Evolutionary conservation across 495 filamentous ascomycete species (phyloP).

Genomic region (Alectoria sarmentosa): DNA sequence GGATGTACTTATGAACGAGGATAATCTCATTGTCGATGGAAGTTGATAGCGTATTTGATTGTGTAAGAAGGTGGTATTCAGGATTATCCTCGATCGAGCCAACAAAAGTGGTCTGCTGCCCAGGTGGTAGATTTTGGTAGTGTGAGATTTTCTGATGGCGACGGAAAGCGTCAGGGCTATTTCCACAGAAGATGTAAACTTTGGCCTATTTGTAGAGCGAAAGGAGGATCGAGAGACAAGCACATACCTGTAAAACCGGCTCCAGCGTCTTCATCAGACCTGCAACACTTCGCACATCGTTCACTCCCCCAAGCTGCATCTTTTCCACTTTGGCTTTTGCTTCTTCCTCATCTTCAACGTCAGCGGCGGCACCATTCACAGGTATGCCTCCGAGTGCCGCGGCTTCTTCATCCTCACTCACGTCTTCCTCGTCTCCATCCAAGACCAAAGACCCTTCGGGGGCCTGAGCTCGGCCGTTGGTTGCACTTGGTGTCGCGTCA

Average conservation of each 20-base stretch:
- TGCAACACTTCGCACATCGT: constrained; percentile 69
- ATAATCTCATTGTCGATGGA: constrained; percentile 87
- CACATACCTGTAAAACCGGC: constrained; percentile 70
- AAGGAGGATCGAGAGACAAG: constrained; percentile 14
- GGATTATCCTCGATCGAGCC: constrained; percentile 80
- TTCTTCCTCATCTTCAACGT: constrained; percentile 57
- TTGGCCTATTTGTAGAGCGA: constrained; percentile 27
- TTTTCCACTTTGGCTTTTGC: constrained; percentile 69
- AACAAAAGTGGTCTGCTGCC: constrained; percentile 51
- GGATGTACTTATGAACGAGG: constrained; percentile 88
- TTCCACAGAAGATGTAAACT: constrained; percentile 38
- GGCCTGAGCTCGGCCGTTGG: constrained; percentile 33
- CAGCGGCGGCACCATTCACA: constrained; percentile 33
- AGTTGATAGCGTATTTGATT: constrained; percentile 79
- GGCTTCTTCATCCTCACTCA: constrained; percentile 26
- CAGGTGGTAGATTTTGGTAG: constrained; percentile 62
- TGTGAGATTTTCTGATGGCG: constrained; percentile 65
- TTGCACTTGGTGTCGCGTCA: constrained; percentile 25
- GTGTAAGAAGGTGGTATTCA: constrained; percentile 74
- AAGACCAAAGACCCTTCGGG: constrained; percentile 41
- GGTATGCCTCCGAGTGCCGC: constrained; percentile 9
- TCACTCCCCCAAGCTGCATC: constrained; percentile 63
- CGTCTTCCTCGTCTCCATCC: constrained; percentile 40
- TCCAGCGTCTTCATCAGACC: constrained; percentile 68
- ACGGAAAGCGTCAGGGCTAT: constrained; percentile 51